Evolutionary conservation across 805 yeast genomes (phyloP).

Genomic region (Lipomyces yamanashiensis): DNA sequence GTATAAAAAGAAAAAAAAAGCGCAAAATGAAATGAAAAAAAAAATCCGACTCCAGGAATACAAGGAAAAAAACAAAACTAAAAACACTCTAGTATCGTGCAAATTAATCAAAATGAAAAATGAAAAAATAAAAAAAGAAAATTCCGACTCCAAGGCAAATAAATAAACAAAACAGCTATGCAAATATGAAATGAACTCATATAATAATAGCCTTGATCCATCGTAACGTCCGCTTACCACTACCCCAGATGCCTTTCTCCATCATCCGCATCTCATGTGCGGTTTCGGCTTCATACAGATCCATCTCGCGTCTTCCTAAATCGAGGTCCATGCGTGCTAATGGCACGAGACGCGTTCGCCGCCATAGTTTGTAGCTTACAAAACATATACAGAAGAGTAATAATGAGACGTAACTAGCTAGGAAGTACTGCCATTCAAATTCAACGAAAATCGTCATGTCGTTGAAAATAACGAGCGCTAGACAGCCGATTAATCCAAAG

Average conservation of each 20-base stretch:
- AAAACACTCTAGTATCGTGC: background rate
- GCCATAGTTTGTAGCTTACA: constrained; percentile 59
- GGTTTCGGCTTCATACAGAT: constrained; percentile 50
- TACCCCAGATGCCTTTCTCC: constrained; percentile 27
- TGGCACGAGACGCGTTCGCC: constrained; percentile 67
- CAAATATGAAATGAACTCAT: background rate
- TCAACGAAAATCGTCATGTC: constrained; percentile 66
- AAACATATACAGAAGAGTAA: constrained; percentile 58
- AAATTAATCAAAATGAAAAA: constrained; percentile 4
- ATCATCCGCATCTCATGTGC: constrained; percentile 26
- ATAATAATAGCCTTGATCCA: constrained; percentile 24
- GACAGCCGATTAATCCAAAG: constrained; percentile 62
- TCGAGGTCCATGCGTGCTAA: constrained; percentile 79
- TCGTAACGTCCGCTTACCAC: constrained; percentile 11
- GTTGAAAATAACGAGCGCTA: constrained; percentile 57
- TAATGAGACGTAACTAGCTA: constrained; percentile 67
- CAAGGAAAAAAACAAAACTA: background rate
- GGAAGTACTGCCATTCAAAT: constrained; percentile 65
- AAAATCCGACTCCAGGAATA: background rate
- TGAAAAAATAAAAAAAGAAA: background rate
- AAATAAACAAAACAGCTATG: background rate
- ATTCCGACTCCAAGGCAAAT: background rate
- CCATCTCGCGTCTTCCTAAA: constrained; percentile 82
- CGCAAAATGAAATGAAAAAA: background rate
- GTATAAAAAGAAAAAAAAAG: background rate